Percentiles rank a stretch among this genome's conserved stretches.
phyloP scores from a whole-genome alignment of 352 stramenopile species.

The Globisporangium yorkense region DNA sequence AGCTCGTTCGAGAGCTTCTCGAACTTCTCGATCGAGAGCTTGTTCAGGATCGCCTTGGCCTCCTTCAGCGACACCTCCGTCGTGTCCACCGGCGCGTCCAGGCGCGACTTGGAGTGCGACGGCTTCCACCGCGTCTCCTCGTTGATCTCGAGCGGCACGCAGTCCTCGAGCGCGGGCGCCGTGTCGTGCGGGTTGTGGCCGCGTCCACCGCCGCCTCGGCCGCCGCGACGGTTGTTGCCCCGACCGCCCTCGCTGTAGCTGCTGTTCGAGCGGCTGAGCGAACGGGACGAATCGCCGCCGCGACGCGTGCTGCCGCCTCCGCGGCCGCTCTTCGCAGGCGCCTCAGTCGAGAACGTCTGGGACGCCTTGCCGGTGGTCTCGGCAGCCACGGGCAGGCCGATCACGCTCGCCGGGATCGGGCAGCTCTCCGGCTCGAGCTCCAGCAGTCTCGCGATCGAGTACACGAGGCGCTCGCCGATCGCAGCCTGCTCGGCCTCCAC shows the following conservation, averaged over 20 bases:
- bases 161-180: constrained; percentile 53
- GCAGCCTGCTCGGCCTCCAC: constrained; percentile 31
- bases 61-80: constrained; percentile 81
- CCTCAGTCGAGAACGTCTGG: constrained; percentile 9
- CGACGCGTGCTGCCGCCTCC: constrained; percentile 23
- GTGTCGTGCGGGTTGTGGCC: constrained; percentile 37
- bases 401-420: constrained; percentile 42
- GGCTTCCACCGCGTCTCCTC: constrained; percentile 84
- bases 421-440: constrained; percentile 60
- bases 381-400: constrained; percentile 36
- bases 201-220: constrained; percentile 34
- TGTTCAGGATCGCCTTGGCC: constrained; percentile 93
- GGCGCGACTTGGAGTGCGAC: constrained; percentile 47
- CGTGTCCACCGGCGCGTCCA: constrained; percentile 36
- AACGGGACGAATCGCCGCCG: constrained; percentile 35
- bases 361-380: constrained; percentile 49
- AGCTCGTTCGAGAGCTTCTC: constrained; percentile 92
- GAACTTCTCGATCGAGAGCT: constrained; percentile 96
- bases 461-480: constrained; percentile 57
- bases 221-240: constrained; percentile 33
- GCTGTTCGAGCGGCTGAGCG: constrained; percentile 38
- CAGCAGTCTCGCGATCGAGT: constrained; percentile 71
- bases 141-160: constrained; percentile 67
- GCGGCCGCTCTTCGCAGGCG: background rate
- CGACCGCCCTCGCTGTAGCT: constrained; percentile 30